phyloP scores from a whole-genome alignment of 495 filamentous ascomycete species.

The Tuber melanosporum region DNA sequence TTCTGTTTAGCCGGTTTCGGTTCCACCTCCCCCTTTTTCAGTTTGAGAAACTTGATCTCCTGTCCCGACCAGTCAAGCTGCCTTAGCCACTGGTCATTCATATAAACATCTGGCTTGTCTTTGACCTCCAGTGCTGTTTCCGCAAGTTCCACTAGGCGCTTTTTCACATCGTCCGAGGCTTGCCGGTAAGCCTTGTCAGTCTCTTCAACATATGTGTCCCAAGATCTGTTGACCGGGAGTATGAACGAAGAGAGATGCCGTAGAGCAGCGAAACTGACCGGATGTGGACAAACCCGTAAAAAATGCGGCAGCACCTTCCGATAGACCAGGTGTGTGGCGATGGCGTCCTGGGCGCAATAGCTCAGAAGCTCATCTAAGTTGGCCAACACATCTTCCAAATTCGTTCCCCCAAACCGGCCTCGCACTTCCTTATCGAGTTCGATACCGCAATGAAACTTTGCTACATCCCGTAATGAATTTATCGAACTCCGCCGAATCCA shows the following conservation, averaged over 20 bases:
- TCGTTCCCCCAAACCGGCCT: slow-evolving; percentile 78
- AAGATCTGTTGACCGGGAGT: slow-evolving; percentile 77
- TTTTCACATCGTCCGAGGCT: slow-evolving; percentile 66
- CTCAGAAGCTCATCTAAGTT: slow-evolving; percentile 77
- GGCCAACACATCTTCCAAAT: slow-evolving; percentile 58
- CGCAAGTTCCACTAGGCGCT: slow-evolving; percentile 64
- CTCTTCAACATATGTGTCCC: slow-evolving; percentile 72
- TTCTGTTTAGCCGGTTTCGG: slow-evolving; percentile 78
- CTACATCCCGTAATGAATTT: slow-evolving; percentile 92
- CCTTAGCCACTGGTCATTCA: slow-evolving; percentile 76
- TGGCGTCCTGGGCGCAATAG: slow-evolving; percentile 94
- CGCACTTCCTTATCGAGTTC: slow-evolving; percentile 85
- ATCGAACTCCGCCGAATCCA: slow-evolving; percentile 93
- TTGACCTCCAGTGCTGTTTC: slow-evolving; percentile 70
- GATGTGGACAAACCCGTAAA: slow-evolving; percentile 82
- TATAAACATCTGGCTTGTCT: slow-evolving; percentile 57
- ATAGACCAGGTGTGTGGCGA: slow-evolving; percentile 85
- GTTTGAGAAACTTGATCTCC: slow-evolving; percentile 56
- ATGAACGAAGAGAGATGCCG: slow-evolving; percentile 88
- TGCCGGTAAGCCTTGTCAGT: slow-evolving; percentile 78
- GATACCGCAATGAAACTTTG: slow-evolving; percentile 88
- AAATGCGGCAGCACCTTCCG: slow-evolving; percentile 86
- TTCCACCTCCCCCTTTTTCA: slow-evolving; percentile 75
- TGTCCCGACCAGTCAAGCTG: slow-evolving; percentile 96
- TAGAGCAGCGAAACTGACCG: slow-evolving; percentile 91